Conservation (phyloP, 805 yeast genomes). For the Lipomyces japonicus region DNA sequence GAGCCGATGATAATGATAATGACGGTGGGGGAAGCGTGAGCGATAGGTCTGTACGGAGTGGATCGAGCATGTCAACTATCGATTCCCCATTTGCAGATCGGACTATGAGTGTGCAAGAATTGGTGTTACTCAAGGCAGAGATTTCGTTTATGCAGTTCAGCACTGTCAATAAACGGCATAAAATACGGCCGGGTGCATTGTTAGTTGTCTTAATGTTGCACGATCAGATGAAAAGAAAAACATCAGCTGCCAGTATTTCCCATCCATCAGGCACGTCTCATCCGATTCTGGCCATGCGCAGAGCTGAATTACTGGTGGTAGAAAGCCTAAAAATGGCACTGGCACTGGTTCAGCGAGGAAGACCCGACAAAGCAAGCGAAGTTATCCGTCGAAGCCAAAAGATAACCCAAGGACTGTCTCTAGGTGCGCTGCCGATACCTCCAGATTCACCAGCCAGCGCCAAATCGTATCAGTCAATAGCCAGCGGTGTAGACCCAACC, state of each 20-base stretch:
- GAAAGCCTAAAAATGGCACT: slow-evolving; percentile 8
- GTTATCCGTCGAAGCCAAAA: slow-evolving; percentile 7
- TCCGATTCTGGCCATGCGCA: slow-evolving; percentile 14
- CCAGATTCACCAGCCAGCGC: slow-evolving; percentile 2
- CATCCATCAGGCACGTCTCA: background rate
- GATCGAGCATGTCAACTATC: background rate
- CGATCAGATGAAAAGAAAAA: background rate
- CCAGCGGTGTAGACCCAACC: slow-evolving; percentile 3
- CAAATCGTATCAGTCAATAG: background rate
- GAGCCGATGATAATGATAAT: slow-evolving; percentile 1
- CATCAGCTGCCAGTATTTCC: background rate
- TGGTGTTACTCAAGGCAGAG: slow-evolving; percentile 1
- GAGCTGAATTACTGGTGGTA: slow-evolving; percentile 15
- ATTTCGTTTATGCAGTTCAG: slow-evolving; percentile 1
- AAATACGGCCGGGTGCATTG: slow-evolving; percentile 3
- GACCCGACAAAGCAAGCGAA: slow-evolving; percentile 8
- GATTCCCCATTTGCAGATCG: background rate
- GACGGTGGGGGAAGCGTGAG: background rate
- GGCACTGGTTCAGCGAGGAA: slow-evolving; percentile 7
- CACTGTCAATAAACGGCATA: slow-evolving; percentile 4
- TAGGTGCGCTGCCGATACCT: slow-evolving; percentile 15
- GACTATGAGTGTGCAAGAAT: slow-evolving; percentile 1
- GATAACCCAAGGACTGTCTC: slow-evolving; percentile 8
- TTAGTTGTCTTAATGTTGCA: slow-evolving; percentile 2
- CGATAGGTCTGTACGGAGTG: background rate